Conservation (phyloP, 2,329 filamentous ascomycete species). For the Scedosporium aurantiacum region DNA sequence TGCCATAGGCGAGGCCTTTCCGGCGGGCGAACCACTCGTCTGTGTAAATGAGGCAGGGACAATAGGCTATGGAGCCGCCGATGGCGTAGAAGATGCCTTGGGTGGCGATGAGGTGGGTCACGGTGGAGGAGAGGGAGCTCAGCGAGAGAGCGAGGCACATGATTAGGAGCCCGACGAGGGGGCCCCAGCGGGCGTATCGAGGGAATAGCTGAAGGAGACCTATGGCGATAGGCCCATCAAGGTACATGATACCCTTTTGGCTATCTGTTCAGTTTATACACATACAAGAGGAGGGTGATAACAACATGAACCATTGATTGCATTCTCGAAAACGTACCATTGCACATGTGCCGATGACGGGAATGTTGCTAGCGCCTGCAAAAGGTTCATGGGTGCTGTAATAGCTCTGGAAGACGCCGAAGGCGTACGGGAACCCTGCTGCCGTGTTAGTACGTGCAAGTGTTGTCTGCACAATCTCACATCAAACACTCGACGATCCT, state of each 20-base stretch:
- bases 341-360: slow-evolving; percentile 53
- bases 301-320: slow-evolving; percentile 13
- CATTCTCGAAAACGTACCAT: slow-evolving; percentile 28
- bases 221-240: slow-evolving; percentile 38
- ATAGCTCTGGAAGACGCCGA: slow-evolving; percentile 61
- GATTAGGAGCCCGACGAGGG: slow-evolving; percentile 34
- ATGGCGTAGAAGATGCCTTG: slow-evolving; percentile 53
- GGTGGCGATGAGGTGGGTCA: slow-evolving; percentile 43
- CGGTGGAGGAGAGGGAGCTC: slow-evolving; percentile 40
- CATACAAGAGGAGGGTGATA: slow-evolving; percentile 12
- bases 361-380: slow-evolving; percentile 38
- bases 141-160: slow-evolving; percentile 41
- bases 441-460: background rate
- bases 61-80: slow-evolving; percentile 44
- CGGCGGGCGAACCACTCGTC: slow-evolving; percentile 51
- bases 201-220: slow-evolving; percentile 32
- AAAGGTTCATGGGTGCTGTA: slow-evolving; percentile 52
- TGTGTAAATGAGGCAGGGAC: slow-evolving; percentile 45
- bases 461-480: background rate
- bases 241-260: slow-evolving; percentile 42
- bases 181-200: slow-evolving; percentile 27
- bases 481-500: slow-evolving; percentile 27
- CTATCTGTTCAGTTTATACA: background rate
- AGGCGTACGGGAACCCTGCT: slow-evolving; percentile 55
- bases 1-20: slow-evolving; percentile 51